Evolutionary conservation across 2,329 filamentous ascomycete genomes (phyloP).

Genomic region (Monilinia aucupariae): DNA sequence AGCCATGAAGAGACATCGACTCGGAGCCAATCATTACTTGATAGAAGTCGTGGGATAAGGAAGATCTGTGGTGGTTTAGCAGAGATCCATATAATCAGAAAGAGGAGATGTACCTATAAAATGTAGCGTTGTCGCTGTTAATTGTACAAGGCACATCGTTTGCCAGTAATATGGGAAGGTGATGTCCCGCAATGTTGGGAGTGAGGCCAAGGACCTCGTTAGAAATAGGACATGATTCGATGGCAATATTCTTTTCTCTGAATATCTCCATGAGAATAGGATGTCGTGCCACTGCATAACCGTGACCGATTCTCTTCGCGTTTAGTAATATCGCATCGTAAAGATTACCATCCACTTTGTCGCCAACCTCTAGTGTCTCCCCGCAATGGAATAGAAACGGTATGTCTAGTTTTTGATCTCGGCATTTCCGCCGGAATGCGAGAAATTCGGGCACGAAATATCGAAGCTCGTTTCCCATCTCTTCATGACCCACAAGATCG

Average conservation of each 20-base stretch:
- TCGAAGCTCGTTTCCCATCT: conserved; percentile 56
- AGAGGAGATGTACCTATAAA: conserved; percentile 54
- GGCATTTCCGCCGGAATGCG: conserved; percentile 50
- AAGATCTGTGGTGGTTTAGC: conserved; percentile 46
- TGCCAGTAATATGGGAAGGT: conserved; percentile 63
- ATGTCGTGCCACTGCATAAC: conserved; percentile 63
- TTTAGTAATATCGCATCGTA: conserved; percentile 61
- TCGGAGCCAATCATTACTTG: conserved; percentile 65
- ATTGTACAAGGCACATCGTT: conserved; percentile 68
- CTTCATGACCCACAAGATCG: conserved; percentile 63
- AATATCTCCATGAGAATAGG: conserved; percentile 61
- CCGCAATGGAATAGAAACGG: conserved; percentile 74
- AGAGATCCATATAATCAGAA: not conserved
- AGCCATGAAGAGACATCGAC: conserved; percentile 62
- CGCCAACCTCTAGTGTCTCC: conserved; percentile 64
- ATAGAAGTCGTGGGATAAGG: conserved; percentile 71
- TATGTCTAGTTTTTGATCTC: conserved; percentile 46
- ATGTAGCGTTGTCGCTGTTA: conserved; percentile 68
- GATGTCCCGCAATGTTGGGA: conserved; percentile 57
- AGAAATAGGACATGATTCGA: conserved; percentile 74
- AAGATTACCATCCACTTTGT: conserved; percentile 61
- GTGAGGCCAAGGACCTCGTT: conserved; percentile 71
- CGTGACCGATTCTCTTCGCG: conserved; percentile 67
- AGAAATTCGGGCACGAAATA: conserved; percentile 52
- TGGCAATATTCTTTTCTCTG: conserved; percentile 57